Evolutionary conservation across 2,329 filamentous ascomycete species (phyloP).

Genomic region (Penicillium sp.): DNA sequence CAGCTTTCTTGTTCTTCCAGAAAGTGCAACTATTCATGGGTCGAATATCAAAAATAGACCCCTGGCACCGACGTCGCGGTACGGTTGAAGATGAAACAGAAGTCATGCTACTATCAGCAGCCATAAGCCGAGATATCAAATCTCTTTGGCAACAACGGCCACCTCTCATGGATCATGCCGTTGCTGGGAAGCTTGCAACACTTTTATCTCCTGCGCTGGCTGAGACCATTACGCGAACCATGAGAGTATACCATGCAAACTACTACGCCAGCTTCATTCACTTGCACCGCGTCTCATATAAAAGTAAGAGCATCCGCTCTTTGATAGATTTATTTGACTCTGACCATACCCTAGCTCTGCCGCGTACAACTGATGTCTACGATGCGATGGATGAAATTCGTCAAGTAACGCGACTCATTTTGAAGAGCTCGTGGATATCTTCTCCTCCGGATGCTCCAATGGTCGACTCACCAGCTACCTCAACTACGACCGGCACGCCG

Average conservation of each 20-base stretch:
- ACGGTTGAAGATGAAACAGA: slow-evolving; percentile 64
- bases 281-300: slow-evolving; percentile 62
- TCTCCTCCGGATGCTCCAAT: background rate
- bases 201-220: slow-evolving; percentile 56
- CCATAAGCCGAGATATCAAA: slow-evolving; percentile 57
- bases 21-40: slow-evolving; percentile 63
- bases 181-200: slow-evolving; percentile 55
- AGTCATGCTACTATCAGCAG: slow-evolving; percentile 59
- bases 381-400: slow-evolving; percentile 57
- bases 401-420: slow-evolving; percentile 52
- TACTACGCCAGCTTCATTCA: slow-evolving; percentile 62
- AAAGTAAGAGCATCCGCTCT: slow-evolving; percentile 27
- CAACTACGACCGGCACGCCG: slow-evolving; percentile 45
- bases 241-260: slow-evolving; percentile 61
- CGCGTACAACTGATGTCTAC: slow-evolving; percentile 55
- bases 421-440: slow-evolving; percentile 15
- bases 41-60: slow-evolving; percentile 60
- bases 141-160: slow-evolving; percentile 57
- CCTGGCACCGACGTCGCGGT: slow-evolving; percentile 60
- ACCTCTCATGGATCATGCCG: slow-evolving; percentile 60
- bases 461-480: background rate
- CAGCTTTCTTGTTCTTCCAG: slow-evolving; percentile 61
- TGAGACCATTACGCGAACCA: slow-evolving; percentile 57
- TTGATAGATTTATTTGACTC: background rate
- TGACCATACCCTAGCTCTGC: slow-evolving; percentile 38